These are phyloP conservation scores for Aureobasidium sp. DNA, from an alignment of 2,329 filamentous ascomycete species.

Conservation along the genomic window DNA sequence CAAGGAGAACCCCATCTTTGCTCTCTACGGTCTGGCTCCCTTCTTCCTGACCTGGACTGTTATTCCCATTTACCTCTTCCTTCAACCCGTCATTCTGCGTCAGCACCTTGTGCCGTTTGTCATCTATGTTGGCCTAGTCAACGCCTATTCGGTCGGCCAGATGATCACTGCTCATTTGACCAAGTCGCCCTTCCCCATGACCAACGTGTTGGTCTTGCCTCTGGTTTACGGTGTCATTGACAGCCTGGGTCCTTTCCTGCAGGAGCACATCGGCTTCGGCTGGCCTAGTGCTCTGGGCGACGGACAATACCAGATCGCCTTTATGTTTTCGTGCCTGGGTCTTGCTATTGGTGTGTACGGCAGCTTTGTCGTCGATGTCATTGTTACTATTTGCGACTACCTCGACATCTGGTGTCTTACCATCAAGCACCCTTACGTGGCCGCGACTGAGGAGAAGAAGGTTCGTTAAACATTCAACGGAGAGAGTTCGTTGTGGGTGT, in stretches of 20 bases:
- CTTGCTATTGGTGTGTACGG: conserved; percentile 85
- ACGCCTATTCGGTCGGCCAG: conserved; percentile 89
- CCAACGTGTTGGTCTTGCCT: conserved; percentile 74
- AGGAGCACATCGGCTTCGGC: conserved; percentile 42
- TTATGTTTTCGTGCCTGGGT: conserved; percentile 81
- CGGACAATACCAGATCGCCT: conserved; percentile 76
- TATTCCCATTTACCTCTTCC: conserved; percentile 67
- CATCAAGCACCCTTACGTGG: conserved; percentile 68
- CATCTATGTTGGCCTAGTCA: conserved; percentile 80
- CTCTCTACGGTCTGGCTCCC: conserved; percentile 74
- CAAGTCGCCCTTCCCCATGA: conserved; percentile 79
- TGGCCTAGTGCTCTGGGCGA: conserved; percentile 68
- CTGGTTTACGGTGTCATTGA: conserved; percentile 72
- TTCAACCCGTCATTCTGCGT: conserved; percentile 76
- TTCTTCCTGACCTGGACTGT: conserved; percentile 71
- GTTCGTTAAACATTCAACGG: neutral
- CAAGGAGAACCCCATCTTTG: conserved; percentile 61
- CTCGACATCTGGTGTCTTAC: conserved; percentile 97
- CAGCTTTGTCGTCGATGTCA: conserved; percentile 94
- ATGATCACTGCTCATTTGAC: conserved; percentile 94
- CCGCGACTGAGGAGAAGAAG: conserved; percentile 7
- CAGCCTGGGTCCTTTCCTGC: conserved; percentile 61
- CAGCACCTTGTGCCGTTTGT: conserved; percentile 82
- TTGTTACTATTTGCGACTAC: conserved; percentile 95
- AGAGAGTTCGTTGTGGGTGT: neutral